Evolutionary conservation across 257 asterid species (phyloP).

Genomic region (Oldenlandia corymbosa): DNA sequence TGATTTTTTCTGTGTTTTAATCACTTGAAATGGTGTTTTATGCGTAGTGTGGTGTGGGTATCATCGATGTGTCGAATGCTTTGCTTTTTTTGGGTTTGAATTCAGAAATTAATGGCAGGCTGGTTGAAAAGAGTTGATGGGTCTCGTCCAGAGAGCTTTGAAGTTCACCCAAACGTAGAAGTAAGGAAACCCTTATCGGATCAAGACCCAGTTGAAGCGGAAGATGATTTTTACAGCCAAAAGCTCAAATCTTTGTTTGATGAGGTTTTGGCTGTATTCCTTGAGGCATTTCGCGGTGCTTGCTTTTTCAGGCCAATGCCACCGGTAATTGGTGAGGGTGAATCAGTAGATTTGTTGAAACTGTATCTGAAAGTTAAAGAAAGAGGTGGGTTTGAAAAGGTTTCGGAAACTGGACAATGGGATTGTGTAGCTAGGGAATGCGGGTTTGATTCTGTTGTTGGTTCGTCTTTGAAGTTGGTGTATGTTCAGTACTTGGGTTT

Average conservation of each 20-base stretch:
- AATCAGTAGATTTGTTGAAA: constrained; percentile 47
- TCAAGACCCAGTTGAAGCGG: constrained; percentile 3
- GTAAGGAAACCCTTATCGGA: constrained; percentile 1
- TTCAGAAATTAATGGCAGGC: constrained; percentile 54
- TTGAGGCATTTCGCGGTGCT: constrained; percentile 27
- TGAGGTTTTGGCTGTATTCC: constrained; percentile 27
- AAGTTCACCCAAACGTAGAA: constrained; percentile 10
- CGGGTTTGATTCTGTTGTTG: constrained; percentile 35
- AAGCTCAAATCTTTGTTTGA: constrained; percentile 28
- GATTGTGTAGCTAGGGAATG: constrained; percentile 41
- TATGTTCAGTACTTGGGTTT: constrained; percentile 42
- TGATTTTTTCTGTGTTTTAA: not conserved
- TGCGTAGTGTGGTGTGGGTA: constrained; percentile 5
- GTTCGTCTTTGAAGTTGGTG: constrained; percentile 48
- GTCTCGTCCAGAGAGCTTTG: constrained; percentile 32
- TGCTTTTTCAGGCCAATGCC: constrained; percentile 47
- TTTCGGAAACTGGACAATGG: constrained; percentile 31
- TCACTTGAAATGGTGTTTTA: not conserved
- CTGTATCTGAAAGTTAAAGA: constrained; percentile 40
- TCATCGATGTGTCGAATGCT: constrained; percentile 19
- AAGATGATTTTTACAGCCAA: constrained; percentile 2
- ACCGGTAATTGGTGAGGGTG: constrained; percentile 50
- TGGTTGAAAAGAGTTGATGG: constrained; percentile 43
- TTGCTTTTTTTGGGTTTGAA: constrained; percentile 51
- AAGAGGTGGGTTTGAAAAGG: constrained; percentile 41